Evolutionary conservation across 148 eudicot genomes (phyloP), one percentile per base, ranked within the genome.

Genomic region (Vaccinium darrowii): DNA sequence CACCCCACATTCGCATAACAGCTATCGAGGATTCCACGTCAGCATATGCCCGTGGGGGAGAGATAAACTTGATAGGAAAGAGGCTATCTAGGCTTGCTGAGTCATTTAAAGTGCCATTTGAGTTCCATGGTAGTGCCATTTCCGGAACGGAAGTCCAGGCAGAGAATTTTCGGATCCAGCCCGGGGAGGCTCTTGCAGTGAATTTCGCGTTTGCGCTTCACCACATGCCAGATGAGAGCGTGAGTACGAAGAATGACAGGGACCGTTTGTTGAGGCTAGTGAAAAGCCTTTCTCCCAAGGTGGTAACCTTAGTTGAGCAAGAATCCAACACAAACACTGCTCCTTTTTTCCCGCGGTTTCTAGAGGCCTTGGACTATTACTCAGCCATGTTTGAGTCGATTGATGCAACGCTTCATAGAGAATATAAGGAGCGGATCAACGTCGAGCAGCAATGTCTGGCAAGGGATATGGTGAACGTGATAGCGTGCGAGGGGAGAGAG

Each of bases 361-460:
- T 86, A 1, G 92, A 91, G 62, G 88, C 89, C 0, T 60, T 91
- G 81, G 88, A 91, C 58, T 91, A 91, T 21, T 91, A 91, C 47
- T 54, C 79, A 0, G 92, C 92, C 12, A 87, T 91, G 92, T 91
- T 89, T 19, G 92, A 91, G 77, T 91, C 91, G 7, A 87, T 91
- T 19, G 92, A 91, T 14, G 88, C 81, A 19, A 86, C 88, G 18
- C 91, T 91, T 57, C 86, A 87, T 4, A 84, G 92, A 77, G 89
- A 85, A 18, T 87, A 84, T 36, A 87, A 89, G 85, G 91, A 91
- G 76, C 84, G 92, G 63, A 91, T 91, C 25, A 89, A 86, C 30
- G 90, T 91, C 10, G 92, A 91, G 84, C 92, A 91, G 78, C 91
- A 91, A 8, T 91, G 92, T 53, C 69, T 91, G 16, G 92, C 92